Evolutionary conservation across 345 rosid species (phyloP), one percentile per base, ranked within the genome.

Genomic region (Murraya paniculata): DNA sequence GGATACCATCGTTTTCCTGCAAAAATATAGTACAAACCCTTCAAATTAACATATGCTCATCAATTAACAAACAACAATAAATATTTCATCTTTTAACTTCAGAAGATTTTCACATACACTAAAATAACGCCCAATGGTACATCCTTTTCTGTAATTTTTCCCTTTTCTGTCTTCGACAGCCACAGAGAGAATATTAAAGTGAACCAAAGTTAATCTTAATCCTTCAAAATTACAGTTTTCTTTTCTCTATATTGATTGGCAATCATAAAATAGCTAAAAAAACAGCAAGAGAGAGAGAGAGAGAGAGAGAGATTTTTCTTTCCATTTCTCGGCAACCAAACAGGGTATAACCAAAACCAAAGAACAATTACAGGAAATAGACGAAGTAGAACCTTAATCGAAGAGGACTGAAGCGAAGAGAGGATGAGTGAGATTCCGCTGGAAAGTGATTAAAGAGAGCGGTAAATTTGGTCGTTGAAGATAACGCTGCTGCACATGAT

Each of bases 401-500:
- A 67, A 53, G 64, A 31, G 55, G 72, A 53, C 41, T 35, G 55
- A 55, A 76, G 53, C 72, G 72, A 50, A 76, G 72, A n/a, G 65
- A 55, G 6, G 30, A 31, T 65, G 79, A 55, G 56, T 18, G 64
- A 65, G 72, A 65, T 25, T 65, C 36, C 1, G 72, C n/a, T 5
- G 27, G 53, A 36, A 61, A 66, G 65, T 57, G 62, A 76, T 5
- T 2, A 62, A 30, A 33, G 50, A 31, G 61, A 55, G 53, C 9
- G 6, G 53, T 11, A 65, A 75, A 31, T 7, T 33, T 18, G 72
- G 72, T 13, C 38, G 58, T 36, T 24, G 79, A 55, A 53, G 79
- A 66, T 66, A 39, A 66, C 36, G 72, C 56, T 25, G 79, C 64
- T 65, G 64, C 79, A 53, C 72, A 66, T 33, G 79, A 66, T 66